phyloP scores from a whole-genome alignment of 352 stramenopile genomes.

The Phytophthora pini region DNA sequence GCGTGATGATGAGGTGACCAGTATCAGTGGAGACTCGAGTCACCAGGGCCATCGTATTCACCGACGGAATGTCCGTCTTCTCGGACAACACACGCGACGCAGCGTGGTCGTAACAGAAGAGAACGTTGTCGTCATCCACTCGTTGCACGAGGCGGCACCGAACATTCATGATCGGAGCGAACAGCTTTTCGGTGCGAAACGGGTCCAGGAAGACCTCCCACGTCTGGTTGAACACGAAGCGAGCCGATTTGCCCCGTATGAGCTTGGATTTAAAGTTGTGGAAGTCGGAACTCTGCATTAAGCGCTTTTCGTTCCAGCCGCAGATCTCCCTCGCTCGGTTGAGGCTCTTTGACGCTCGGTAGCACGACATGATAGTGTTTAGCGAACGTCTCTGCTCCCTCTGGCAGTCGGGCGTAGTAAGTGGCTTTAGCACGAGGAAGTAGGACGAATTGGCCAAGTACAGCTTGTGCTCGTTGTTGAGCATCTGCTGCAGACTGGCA shows the following conservation, averaged over 20 bases:
- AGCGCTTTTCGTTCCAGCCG: constrained; percentile 37
- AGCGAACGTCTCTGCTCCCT: constrained; percentile 21
- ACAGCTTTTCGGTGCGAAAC: constrained; percentile 31
- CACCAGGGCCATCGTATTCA: constrained; percentile 36
- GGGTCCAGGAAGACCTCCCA: constrained; percentile 40
- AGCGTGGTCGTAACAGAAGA: constrained; percentile 42
- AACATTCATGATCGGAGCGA: constrained; percentile 34
- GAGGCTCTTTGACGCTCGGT: constrained; percentile 12
- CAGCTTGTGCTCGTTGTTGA: constrained; percentile 41
- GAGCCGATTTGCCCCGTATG: constrained; percentile 25
- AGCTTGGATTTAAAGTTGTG: constrained; percentile 40
- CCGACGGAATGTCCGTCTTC: constrained; percentile 28
- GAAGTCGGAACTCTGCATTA: constrained; percentile 26
- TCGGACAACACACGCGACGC: constrained; percentile 33
- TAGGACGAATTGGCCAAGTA: constrained; percentile 37
- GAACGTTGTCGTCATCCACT: constrained; percentile 40
- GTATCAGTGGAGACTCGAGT: constrained; percentile 28
- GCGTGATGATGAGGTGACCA: constrained; percentile 39
- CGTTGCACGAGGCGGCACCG: constrained; percentile 37
- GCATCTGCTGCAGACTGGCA: constrained; percentile 31
- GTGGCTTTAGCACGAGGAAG: constrained; percentile 39
- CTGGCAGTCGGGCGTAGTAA: constrained; percentile 29
- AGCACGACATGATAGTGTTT: constrained; percentile 18
- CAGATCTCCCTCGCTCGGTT: constrained; percentile 32
- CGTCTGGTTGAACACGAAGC: constrained; percentile 30